Evolutionary conservation across 2,329 filamentous ascomycete species (phyloP).

Genomic region (Emergomyces africanus): DNA sequence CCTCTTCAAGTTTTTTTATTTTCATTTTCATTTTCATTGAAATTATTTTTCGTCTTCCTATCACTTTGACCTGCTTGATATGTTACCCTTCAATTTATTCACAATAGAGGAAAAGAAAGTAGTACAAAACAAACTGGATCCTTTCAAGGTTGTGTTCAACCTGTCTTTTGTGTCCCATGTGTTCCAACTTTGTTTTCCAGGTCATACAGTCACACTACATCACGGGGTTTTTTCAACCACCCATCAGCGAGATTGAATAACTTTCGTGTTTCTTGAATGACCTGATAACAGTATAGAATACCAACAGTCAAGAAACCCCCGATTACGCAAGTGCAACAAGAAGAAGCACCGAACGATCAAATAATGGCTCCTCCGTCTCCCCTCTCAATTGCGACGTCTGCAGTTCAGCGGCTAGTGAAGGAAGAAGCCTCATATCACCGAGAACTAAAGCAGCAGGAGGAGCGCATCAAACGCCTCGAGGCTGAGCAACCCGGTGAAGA

Average conservation of each 20-base stretch:
- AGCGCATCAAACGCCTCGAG: conserved; percentile 56
- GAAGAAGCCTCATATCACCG: conserved; percentile 85
- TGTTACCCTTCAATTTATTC: background rate
- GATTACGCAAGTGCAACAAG: conserved; percentile 2
- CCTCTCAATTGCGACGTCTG: conserved; percentile 65
- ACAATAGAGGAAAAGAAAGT: background rate
- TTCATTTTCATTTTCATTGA: background rate
- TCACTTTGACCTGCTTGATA: background rate
- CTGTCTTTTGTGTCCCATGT: background rate
- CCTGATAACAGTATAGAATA: background rate
- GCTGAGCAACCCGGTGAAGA: conserved; percentile 41
- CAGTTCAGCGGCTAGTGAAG: conserved; percentile 74
- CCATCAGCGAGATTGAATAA: too few relatives aligned
- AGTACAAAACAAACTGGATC: background rate
- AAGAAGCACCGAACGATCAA: conserved; percentile 6
- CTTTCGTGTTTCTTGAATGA: background rate
- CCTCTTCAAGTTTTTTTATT: too few relatives aligned
- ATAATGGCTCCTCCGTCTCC: conserved; percentile 63
- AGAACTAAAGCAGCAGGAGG: conserved; percentile 64
- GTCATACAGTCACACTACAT: background rate
- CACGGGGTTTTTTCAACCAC: background rate
- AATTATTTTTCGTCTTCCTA: background rate
- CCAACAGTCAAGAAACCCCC: background rate
- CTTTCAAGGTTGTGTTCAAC: background rate
- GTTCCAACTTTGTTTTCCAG: background rate